Percentiles rank a stretch among this genome's conserved stretches.
Conservation (phyloP, 305 asterid species). For the Fraxinus platypoda region DNA sequence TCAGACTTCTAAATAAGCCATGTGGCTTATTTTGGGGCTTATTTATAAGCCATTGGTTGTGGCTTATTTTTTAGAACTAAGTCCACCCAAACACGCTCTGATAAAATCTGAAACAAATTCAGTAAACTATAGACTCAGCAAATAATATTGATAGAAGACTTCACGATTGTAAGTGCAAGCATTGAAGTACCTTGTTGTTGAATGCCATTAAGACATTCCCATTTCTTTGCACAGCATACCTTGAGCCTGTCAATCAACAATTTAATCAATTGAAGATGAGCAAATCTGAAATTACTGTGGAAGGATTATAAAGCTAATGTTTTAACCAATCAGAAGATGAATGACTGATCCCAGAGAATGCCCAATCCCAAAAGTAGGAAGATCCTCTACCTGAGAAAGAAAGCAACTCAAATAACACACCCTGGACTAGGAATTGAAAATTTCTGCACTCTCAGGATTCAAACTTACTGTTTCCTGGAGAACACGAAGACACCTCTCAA, state of each 20-base stretch:
- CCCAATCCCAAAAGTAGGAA: conserved; percentile 90
- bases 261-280: conserved; percentile 25
- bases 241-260: conserved; percentile 64
- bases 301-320: conserved; percentile 6
- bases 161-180: background rate
- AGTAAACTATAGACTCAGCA: background rate
- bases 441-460: conserved; percentile 12
- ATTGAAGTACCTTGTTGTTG: conserved; percentile 71
- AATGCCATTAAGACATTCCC: conserved; percentile 89
- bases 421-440: conserved; percentile 9
- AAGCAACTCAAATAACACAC: conserved; percentile 23
- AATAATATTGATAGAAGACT: background rate
- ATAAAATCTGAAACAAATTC: conserved; percentile 4
- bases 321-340: conserved; percentile 87
- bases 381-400: conserved; percentile 59
- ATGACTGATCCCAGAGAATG: conserved; percentile 92
- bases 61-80: background rate
- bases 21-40: too few species aligned
- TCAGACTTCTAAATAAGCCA: background rate
- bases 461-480: conserved; percentile 71
- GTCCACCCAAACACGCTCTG: background rate
- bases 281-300: conserved; percentile 4
- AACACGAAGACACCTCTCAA: conserved; percentile 75
- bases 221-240: conserved; percentile 85
- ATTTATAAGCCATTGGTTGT: background rate